Evolutionary conservation across 306 rosid genomes (phyloP).

Genomic region (Vachellia collinsii): DNA sequence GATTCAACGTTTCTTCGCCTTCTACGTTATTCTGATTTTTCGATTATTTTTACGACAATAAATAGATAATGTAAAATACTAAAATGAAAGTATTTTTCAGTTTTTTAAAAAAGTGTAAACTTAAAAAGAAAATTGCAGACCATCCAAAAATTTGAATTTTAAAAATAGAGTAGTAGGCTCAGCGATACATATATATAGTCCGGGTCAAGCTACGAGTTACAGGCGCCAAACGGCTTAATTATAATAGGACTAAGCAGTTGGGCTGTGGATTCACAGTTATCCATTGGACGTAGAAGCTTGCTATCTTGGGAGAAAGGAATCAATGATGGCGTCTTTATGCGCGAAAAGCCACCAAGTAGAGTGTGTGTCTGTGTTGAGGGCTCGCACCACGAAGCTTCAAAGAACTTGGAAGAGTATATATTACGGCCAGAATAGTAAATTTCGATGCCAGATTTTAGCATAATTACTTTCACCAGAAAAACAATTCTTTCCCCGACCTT

Average conservation of each 20-base stretch:
- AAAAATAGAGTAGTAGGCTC: not conserved
- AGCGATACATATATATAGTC: too few species aligned
- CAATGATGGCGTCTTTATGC: not conserved
- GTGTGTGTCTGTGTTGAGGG: not conserved
- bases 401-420: not conserved
- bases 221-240: not conserved
- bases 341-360: not conserved
- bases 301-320: not conserved
- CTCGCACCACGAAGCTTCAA: not conserved
- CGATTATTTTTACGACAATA: too few species aligned
- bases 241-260: not conserved
- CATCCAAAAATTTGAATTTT: not conserved
- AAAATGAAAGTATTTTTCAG: too few species aligned
- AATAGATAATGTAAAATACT: not conserved
- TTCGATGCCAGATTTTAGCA: not conserved
- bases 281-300: not conserved
- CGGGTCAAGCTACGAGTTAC: not conserved
- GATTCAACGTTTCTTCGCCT: not conserved
- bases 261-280: not conserved
- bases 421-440: not conserved
- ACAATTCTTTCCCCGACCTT: not conserved
- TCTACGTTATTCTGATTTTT: too few species aligned
- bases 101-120: too few species aligned
- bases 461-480: not conserved
- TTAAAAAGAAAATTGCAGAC: too few species aligned